Evolutionary conservation across 2,329 filamentous ascomycete species (phyloP).

Genomic region (Claviceps sp.): DNA sequence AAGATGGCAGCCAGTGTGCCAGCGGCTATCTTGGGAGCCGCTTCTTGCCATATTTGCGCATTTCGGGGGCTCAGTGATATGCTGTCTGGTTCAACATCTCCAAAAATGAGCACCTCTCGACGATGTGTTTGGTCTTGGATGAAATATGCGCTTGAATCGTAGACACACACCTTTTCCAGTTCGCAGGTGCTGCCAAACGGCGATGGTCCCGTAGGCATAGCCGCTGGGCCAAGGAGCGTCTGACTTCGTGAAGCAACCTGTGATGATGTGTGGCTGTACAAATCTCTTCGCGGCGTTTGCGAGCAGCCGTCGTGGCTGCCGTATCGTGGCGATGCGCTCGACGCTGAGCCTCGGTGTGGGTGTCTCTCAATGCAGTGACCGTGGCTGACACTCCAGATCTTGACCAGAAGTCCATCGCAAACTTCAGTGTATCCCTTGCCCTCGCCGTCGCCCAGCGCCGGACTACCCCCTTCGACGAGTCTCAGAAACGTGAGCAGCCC

Average conservation of each 20-base stretch:
- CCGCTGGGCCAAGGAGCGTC: conserved; percentile 19
- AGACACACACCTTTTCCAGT: conserved; percentile 48
- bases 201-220: conserved; percentile 13
- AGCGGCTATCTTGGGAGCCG: conserved; percentile 66
- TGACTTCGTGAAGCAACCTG: conserved; percentile 8
- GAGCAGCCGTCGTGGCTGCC: conserved; percentile 34
- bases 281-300: conserved; percentile 15
- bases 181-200: conserved; percentile 17
- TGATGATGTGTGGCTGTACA: conserved; percentile 11
- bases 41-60: conserved; percentile 71
- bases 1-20: conserved; percentile 70
- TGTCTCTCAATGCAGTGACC: conserved; percentile 73
- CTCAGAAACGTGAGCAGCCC: conserved; percentile 85
- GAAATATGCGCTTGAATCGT: conserved; percentile 88
- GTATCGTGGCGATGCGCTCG: conserved; percentile 34
- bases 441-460: conserved; percentile 67
- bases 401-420: conserved; percentile 77
- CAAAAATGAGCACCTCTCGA: conserved; percentile 81
- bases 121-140: conserved; percentile 60
- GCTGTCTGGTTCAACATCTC: conserved; percentile 87
- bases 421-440: conserved; percentile 77
- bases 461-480: conserved; percentile 77
- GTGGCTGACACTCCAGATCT: conserved; percentile 77
- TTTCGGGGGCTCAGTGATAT: conserved; percentile 74
- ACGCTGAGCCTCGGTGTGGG: conserved; percentile 45